phyloP scores from a whole-genome alignment of 78 protist species.

The Protostelium mycophagum region DNA sequence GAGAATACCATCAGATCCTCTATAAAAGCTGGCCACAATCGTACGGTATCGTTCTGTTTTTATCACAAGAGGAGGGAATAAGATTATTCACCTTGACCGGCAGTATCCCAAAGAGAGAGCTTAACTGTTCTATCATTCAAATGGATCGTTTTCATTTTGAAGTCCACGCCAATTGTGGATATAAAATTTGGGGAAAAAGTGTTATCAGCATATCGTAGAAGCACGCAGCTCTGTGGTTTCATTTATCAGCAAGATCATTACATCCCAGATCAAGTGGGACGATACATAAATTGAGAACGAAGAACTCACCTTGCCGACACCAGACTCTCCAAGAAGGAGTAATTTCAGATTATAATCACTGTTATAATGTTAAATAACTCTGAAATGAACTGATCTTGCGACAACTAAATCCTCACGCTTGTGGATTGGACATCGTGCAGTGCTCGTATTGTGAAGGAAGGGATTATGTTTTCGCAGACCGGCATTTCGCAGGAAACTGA shows the following conservation, averaged over 20 bases:
- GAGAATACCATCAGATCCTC: constrained; percentile 98
- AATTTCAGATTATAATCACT: neutral
- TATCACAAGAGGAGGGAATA: constrained; percentile 18
- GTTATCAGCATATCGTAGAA: constrained; percentile 84
- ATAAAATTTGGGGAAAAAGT: constrained; percentile 63
- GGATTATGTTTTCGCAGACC: too few species aligned
- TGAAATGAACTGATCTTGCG: too few species aligned
- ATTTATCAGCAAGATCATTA: too few species aligned
- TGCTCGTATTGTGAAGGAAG: too few species aligned
- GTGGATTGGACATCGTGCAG: too few species aligned
- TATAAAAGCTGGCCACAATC: constrained; percentile 88
- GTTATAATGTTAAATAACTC: neutral
- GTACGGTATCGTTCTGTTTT: constrained; percentile 46
- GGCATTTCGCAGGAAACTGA: too few species aligned
- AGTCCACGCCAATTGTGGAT: constrained; percentile 79
- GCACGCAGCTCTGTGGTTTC: constrained; percentile 69
- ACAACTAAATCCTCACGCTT: too few species aligned
- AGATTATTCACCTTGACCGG: constrained; percentile 85
- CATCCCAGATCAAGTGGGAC: neutral
- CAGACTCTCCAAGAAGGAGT: neutral
- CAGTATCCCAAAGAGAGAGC: constrained; percentile 28
- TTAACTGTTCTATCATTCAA: constrained; percentile 68
- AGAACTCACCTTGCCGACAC: neutral
- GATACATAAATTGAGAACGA: neutral
- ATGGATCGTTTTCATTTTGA: constrained; percentile 82